These are phyloP conservation scores for Aspergillus ostianus DNA, from an alignment of 495 filamentous ascomycete species.

Conservation along the genomic window DNA sequence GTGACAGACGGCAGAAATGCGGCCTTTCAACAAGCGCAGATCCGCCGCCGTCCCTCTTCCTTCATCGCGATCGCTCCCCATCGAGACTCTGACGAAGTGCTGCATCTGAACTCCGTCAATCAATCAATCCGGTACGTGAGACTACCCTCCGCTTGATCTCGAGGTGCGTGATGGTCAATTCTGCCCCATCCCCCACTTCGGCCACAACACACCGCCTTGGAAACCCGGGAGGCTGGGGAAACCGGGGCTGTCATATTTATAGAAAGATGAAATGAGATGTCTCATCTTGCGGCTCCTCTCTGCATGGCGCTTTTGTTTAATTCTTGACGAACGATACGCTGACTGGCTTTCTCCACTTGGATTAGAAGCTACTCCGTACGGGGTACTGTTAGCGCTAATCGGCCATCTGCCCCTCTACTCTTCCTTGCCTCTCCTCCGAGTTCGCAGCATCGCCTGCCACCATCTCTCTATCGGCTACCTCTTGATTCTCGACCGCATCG, in stretches of 20 bases:
- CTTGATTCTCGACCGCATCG: neutral
- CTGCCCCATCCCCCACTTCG: neutral
- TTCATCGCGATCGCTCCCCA: neutral
- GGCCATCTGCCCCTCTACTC: neutral
- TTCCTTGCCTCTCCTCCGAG: neutral
- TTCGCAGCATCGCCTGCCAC: neutral
- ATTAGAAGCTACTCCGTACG: neutral
- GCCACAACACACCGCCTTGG: conserved; percentile 12
- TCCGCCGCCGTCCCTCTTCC: too few species aligned
- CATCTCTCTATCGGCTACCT: too few species aligned
- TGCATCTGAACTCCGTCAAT: neutral
- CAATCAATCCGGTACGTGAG: neutral
- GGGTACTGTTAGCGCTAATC: neutral
- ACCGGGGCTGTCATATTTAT: neutral
- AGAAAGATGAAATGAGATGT: too few species aligned
- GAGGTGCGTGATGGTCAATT: neutral
- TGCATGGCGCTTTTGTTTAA: neutral
- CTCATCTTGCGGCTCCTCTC: neutral
- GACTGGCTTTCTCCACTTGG: neutral
- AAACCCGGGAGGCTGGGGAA: neutral
- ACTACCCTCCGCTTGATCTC: neutral
- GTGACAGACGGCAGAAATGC: conserved; percentile 5
- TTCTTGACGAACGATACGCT: neutral
- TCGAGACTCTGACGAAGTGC: too few species aligned
- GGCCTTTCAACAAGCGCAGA: too few species aligned